Evolutionary conservation across 176 grass and related monocot species (phyloP).

Genomic region (Eleusine coracana): DNA sequence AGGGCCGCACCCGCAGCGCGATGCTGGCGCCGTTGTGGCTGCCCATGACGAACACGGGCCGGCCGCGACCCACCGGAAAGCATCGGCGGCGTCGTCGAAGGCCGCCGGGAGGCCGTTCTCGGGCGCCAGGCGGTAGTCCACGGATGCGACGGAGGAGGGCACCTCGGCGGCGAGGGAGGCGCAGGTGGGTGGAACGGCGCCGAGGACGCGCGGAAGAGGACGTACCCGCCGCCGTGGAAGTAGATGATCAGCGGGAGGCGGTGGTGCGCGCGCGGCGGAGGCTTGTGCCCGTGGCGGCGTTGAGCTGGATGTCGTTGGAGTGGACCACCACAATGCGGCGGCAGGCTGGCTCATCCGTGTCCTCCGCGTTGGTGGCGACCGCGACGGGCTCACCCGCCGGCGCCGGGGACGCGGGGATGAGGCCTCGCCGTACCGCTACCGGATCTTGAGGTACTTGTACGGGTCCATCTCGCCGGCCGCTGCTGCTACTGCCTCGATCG

Average conservation of each 20-base stretch:
- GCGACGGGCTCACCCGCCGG: conserved; percentile 38
- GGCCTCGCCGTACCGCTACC: conserved; percentile 45
- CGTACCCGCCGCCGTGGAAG: conserved; percentile 88
- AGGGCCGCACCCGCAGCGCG: conserved; percentile 66
- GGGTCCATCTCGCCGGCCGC: conserved; percentile 59
- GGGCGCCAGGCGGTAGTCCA: conserved; percentile 86
- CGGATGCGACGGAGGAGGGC: conserved; percentile 66
- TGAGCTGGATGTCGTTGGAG: conserved; percentile 72
- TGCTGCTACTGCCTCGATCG: neutral
- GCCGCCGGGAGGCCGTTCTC: conserved; percentile 84
- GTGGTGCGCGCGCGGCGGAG: conserved; percentile 38
- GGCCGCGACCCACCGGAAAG: conserved; percentile 50
- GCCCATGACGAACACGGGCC: conserved; percentile 73
- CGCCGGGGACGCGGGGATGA: conserved; percentile 11
- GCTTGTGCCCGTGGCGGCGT: conserved; percentile 47
- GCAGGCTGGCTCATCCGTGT: neutral
- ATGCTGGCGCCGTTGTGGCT: conserved; percentile 76
- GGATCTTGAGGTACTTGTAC: conserved; percentile 78
- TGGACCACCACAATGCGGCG: conserved; percentile 52
- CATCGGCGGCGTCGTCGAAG: conserved; percentile 81
- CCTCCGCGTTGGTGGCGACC: neutral
- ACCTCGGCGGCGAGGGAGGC: conserved; percentile 41
- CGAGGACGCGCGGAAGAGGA: conserved; percentile 70
- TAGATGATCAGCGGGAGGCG: conserved; percentile 60
- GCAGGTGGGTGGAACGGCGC: conserved; percentile 64